phyloP scores from a whole-genome alignment of 1,284 basidiomycete genomes.

The Trichosporon sp. region DNA sequence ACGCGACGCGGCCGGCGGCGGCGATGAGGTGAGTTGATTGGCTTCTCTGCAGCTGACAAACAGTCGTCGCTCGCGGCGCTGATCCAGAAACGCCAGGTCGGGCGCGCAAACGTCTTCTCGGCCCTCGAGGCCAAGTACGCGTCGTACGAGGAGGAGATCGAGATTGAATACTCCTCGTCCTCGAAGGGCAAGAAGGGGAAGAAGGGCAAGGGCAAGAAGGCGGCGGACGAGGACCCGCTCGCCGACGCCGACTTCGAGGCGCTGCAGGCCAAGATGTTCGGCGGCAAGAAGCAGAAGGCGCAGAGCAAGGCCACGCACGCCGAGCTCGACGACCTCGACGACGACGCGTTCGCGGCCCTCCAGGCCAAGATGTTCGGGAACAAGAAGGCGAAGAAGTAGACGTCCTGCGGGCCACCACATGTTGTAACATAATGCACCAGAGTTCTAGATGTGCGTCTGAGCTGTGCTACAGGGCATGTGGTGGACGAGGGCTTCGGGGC shows the following conservation, averaged over 20 bases:
- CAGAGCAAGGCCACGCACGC: conserved; percentile 14
- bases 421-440: background rate
- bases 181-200: conserved; percentile 30
- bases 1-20: conserved; percentile 52
- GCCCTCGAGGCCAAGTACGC: conserved; percentile 74
- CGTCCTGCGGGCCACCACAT: background rate
- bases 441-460: background rate
- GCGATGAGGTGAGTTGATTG: background rate
- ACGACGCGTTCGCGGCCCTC: conserved; percentile 44
- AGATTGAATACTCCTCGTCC: background rate
- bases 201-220: conserved; percentile 21
- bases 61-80: conserved; percentile 70
- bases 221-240: conserved; percentile 14
- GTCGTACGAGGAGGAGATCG: conserved; percentile 23
- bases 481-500: no score
- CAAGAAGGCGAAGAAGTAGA: conserved; percentile 11
- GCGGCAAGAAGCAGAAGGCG: conserved; percentile 23
- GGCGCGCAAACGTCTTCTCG: conserved; percentile 67
- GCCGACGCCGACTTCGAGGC: conserved; percentile 43
- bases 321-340: conserved; percentile 38
- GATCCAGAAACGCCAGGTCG: conserved; percentile 68
- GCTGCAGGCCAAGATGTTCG: conserved; percentile 43
- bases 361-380: conserved; percentile 44
- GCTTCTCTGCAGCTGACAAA: background rate
- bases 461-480: no score